Evolutionary conservation across 2,329 filamentous ascomycete species (phyloP).

Genomic region (Hypoxylon sp.): DNA sequence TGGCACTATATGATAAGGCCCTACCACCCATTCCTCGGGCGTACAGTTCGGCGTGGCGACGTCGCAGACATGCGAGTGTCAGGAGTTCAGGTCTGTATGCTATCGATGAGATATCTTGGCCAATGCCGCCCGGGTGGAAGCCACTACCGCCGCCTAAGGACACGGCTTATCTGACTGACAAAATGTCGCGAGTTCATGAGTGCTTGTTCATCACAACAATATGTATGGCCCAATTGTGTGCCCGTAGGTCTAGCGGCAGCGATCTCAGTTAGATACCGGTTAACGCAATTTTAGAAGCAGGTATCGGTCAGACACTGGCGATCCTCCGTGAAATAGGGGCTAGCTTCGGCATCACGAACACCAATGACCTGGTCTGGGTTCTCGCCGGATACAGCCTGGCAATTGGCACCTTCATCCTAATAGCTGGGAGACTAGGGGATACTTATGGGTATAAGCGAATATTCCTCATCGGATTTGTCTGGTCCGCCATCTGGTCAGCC

Average conservation of each 20-base stretch:
- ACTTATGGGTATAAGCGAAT: slow-evolving; percentile 70
- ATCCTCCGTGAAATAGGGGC: slow-evolving; percentile 64
- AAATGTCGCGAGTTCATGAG: slow-evolving; percentile 49
- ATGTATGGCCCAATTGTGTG: slow-evolving; percentile 63
- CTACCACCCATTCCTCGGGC: slow-evolving; percentile 32
- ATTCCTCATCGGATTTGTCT: slow-evolving; percentile 67
- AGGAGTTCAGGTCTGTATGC: slow-evolving; percentile 16
- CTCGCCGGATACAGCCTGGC: slow-evolving; percentile 71
- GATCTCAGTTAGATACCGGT: not conserved
- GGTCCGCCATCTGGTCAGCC: slow-evolving; percentile 69
- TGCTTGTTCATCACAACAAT: slow-evolving; percentile 60
- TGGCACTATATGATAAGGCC: slow-evolving; percentile 15
- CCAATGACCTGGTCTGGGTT: slow-evolving; percentile 67
- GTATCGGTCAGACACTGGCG: slow-evolving; percentile 64
- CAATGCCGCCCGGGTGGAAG: slow-evolving; percentile 25
- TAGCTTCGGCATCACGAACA: slow-evolving; percentile 61
- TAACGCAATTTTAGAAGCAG: slow-evolving; percentile 53
- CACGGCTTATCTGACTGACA: not conserved
- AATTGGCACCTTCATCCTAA: slow-evolving; percentile 70
- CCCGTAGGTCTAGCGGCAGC: slow-evolving; percentile 51
- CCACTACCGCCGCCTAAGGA: not conserved
- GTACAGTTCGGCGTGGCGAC: slow-evolving; percentile 21
- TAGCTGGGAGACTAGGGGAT: slow-evolving; percentile 70
- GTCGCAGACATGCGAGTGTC: slow-evolving; percentile 11
- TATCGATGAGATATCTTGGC: slow-evolving; percentile 33